Evolutionary conservation across 495 filamentous ascomycete species (phyloP).

Genomic region (Hypoxylon fragiforme): DNA sequence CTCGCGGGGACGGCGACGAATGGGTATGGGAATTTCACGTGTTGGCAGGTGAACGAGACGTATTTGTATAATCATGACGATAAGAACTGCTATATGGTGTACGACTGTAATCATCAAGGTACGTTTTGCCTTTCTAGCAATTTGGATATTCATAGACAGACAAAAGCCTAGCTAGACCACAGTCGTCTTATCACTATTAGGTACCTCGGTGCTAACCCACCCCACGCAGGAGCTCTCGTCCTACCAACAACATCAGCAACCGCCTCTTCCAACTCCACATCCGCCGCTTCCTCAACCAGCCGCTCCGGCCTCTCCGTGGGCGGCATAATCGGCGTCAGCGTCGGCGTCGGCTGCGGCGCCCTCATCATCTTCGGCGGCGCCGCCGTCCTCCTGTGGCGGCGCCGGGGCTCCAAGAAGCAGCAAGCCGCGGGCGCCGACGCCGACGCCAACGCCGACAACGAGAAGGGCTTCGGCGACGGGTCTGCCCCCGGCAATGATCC

Average conservation of each 20-base stretch:
- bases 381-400: constrained; percentile 13
- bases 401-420: constrained; percentile 4
- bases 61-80: constrained; percentile 37
- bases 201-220: not conserved
- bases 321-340: constrained; percentile 24
- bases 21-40: constrained; percentile 41
- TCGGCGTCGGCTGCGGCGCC: constrained; percentile 11
- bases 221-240: constrained; percentile 1
- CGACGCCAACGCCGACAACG: not conserved
- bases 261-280: not conserved
- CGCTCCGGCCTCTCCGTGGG: constrained; percentile 13
- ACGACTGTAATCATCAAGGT: constrained; percentile 43
- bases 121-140: not conserved
- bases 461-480: not conserved
- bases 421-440: not conserved
- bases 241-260: constrained; percentile 12
- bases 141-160: no score
- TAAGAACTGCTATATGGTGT: constrained; percentile 37
- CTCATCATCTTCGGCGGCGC: constrained; percentile 12
- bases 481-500: not conserved
- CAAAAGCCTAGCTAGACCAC: no score
- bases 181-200: no score
- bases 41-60: constrained; percentile 38
- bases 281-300: constrained; percentile 5
- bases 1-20: constrained; percentile 44